Evolutionary conservation across 352 stramenopile genomes (phyloP), one percentile per base, ranked within the genome.

Genomic region (Phytophthora fragariaefolia): DNA sequence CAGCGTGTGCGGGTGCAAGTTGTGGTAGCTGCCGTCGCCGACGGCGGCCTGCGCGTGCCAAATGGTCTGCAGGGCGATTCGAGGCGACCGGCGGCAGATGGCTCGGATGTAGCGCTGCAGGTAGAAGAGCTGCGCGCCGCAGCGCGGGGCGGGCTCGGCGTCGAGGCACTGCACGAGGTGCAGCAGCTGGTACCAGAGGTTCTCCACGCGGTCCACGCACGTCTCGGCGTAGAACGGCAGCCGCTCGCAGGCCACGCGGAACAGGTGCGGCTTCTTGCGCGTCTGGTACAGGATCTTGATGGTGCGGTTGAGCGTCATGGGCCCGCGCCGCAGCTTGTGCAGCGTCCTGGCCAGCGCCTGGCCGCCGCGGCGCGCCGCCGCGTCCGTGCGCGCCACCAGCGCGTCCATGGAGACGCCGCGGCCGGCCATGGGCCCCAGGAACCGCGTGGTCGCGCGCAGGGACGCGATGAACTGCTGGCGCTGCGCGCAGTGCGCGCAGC

Each of bases 251-350:
- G 80, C 77, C 6, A 82, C 74, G 23, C 76, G 80, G 64, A 93
- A 93, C 28, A 92, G 48, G 28, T 89, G 74, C 26, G 83, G 82
- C 59, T 87, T 91, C 54, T 82, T 81, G 1, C 80, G 66, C 13
- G 83, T 93, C 67, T 92, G 85, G 64, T 92, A 93, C 59, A 93
- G 42, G 49, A 92, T 89, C 72, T 92, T 92, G 59, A 93, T 80
- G 0, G 83, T 91, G 45, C 83, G 82, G 50, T 88, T 88, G n/a
- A 93, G 60, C 32, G 82, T 93, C 85, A 93, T 91, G 0, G 80
- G 77, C 8, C 73, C 72, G 0, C 55, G 53, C 1, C 77, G 80
- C 2, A 92, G 71, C 60, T 91, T 92, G 15, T 69, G 24, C 32
- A 89, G 49, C 20, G 69, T 90, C 6, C 73, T 66, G 46, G 81